These are phyloP conservation scores for Exophiala viscosa DNA, from an alignment of 2,329 filamentous ascomycete genomes.

Conservation along the genomic window DNA sequence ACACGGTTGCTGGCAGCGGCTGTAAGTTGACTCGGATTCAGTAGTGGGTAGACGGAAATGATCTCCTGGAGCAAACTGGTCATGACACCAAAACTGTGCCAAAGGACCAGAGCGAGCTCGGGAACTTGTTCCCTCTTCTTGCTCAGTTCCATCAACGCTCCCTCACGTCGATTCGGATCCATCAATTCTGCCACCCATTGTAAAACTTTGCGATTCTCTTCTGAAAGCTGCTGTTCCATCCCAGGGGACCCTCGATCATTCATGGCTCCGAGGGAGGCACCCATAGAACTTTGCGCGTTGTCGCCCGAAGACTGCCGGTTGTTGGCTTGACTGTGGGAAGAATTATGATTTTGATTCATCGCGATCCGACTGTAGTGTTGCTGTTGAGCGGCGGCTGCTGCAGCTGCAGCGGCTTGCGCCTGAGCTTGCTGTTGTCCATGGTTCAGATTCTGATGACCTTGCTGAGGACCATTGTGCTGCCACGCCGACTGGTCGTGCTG, in stretches of 20 bases:
- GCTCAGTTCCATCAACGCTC: conserved; percentile 88
- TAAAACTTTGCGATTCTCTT: conserved; percentile 90
- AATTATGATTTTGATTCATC: conserved; percentile 56
- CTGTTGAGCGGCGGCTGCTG: conserved; percentile 42
- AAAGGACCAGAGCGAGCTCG: conserved; percentile 90
- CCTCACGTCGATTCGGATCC: conserved; percentile 81
- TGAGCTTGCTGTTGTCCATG: conserved; percentile 36
- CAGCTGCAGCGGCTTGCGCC: conserved; percentile 42
- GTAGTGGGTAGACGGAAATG: conserved; percentile 93
- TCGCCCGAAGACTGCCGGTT: conserved; percentile 24
- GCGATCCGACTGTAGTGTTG: conserved; percentile 70
- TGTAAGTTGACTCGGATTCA: conserved; percentile 95
- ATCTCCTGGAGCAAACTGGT: conserved; percentile 96
- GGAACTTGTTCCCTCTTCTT: conserved; percentile 99
- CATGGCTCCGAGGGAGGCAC: conserved; percentile 21
- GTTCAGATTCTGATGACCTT: conserved; percentile 34
- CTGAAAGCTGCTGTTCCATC: conserved; percentile 67
- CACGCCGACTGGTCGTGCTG: conserved; percentile 46
- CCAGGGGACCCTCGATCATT: conserved; percentile 29
- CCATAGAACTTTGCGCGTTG: conserved; percentile 15
- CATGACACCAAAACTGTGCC: conserved; percentile 99
- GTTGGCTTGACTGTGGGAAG: conserved; percentile 16
- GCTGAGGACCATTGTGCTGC: conserved; percentile 41
- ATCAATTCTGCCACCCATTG: conserved; percentile 88
- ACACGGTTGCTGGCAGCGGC: conserved; percentile 96